Conservation (phyloP, 495 filamentous ascomycete genomes). For the Extremus antarcticus region DNA sequence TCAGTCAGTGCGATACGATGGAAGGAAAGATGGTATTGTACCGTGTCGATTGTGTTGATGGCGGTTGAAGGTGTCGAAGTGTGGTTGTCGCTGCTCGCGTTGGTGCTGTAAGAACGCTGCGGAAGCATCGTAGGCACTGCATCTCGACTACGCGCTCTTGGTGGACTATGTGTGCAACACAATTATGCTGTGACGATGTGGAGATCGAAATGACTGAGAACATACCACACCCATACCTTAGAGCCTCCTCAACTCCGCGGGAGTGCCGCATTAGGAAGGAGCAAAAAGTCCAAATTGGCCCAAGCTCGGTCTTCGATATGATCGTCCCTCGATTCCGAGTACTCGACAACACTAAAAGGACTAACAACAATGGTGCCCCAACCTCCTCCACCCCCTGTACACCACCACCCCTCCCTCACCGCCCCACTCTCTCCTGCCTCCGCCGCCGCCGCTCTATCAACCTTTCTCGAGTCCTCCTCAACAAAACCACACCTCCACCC, state of each 20-base stretch:
- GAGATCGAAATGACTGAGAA: not conserved
- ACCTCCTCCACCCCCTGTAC: constrained; percentile 34
- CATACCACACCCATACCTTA: not conserved
- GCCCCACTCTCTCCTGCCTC: constrained; percentile 37
- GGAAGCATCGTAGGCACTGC: constrained; percentile 23
- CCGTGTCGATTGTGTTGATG: not conserved
- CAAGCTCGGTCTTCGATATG: not conserved
- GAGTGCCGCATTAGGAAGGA: not conserved
- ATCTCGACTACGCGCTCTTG: constrained; percentile 7
- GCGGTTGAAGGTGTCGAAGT: not conserved
- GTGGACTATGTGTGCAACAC: not conserved
- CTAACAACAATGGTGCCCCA: constrained; percentile 23
- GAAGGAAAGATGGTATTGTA: not conserved
- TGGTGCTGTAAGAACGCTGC: constrained; percentile 1
- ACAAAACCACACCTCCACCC: constrained; percentile 55
- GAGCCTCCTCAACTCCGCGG: not conserved
- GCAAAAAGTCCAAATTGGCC: not conserved
- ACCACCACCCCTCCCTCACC: constrained; percentile 30
- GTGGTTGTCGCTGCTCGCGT: not conserved
- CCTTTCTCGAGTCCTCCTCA: constrained; percentile 46
- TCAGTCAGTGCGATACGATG: not conserved
- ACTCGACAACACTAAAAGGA: not conserved
- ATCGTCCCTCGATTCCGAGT: not conserved
- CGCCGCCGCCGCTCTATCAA: constrained; percentile 45
- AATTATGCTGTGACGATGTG: not conserved